Evolutionary conservation across 768 basidiomycete species (phyloP).

Genomic region (Lactarius trivialis): DNA sequence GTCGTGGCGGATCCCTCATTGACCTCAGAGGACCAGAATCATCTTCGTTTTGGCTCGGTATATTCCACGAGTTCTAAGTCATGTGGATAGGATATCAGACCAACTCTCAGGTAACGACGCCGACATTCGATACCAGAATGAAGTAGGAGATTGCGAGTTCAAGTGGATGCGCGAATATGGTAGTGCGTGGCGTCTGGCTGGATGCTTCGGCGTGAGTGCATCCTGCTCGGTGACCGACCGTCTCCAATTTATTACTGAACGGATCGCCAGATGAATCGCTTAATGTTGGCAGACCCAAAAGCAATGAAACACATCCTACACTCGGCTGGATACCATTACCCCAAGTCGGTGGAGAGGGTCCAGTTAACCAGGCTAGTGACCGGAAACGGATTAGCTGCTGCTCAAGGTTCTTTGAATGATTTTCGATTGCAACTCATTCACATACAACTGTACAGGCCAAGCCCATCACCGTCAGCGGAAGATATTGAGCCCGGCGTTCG

Average conservation of each 20-base stretch:
- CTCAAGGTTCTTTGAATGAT: slow-evolving; percentile 10
- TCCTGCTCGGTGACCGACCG: not conserved
- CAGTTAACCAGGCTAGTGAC: slow-evolving; percentile 16
- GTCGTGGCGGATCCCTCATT: no score
- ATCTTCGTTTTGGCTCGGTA: no score
- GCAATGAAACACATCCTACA: slow-evolving; percentile 28
- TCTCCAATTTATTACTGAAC: not conserved
- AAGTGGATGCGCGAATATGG: slow-evolving; percentile 25
- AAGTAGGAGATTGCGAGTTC: slow-evolving; percentile 25
- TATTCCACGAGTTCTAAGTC: not conserved
- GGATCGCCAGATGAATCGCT: not conserved
- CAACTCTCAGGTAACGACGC: not conserved
- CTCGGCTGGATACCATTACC: slow-evolving; percentile 27
- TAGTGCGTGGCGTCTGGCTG: slow-evolving; percentile 21
- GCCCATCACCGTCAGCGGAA: slow-evolving; percentile 25
- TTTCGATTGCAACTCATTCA: not conserved
- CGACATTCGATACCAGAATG: not conserved
- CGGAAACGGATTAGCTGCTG: slow-evolving; percentile 23
- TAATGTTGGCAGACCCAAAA: slow-evolving; percentile 10
- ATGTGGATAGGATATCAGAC: not conserved
- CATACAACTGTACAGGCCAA: slow-evolving; percentile 10
- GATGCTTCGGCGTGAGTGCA: slow-evolving; percentile 23
- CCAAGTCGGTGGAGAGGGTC: slow-evolving; percentile 6
- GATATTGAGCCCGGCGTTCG: slow-evolving; percentile 28
- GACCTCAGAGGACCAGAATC: no score